Evolutionary conservation across 2,329 filamentous ascomycete genomes (phyloP), one percentile per base, ranked within the genome.

Genomic region (Eurotiales sp.): DNA sequence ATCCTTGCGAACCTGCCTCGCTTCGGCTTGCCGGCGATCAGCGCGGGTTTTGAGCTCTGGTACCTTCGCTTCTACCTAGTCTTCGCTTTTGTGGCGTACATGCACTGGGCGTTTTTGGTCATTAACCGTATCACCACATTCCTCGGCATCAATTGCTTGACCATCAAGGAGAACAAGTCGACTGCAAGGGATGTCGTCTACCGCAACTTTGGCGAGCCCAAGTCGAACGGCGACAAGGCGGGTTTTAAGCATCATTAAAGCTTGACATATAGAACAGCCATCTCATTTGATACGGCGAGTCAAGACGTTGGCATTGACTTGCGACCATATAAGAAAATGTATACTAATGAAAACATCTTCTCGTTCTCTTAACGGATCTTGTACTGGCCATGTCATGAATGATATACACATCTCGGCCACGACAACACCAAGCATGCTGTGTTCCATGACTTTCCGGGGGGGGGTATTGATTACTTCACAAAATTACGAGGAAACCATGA

Each of bases 141-240:
- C 72, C 76, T 99, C 21, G 90, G 89, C 56, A 99, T 99, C 76
- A 93, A 92, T 65, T 96, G 92, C 64, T 74, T 99, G 58, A 97
- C 91, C 1, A 96, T 99, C 55, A 75, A 72, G 45, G 58, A 66
- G 43, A 66, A 71, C 51, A 62, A 59, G 37, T 59, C 61, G 14
- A 55, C 52, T 7, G 66, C 66, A 37, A 62, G 67, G 23, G 69
- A 72, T 37, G 57, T 62, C 39, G 65, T 60, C 8, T 72, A 68
- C 53, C 67, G 65, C 46, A 61, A 64, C 22, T 62, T 70, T 39
- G 67, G 65, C 45, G 64, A 69, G 44, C 58, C 54, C 25, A 57
- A 52, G 39, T 42, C 41, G 23, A 50, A 32, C 22, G 37, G 46
- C 34, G 48, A 46, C 22, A 54, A 54, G 39, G 32, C 17, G 15